A percentile compares a stretch with the other conserved stretches of the same genome.
These are phyloP conservation scores for Fusarium sp. DNA, from an alignment of 2,329 filamentous ascomycete genomes.

Conservation along the genomic window DNA sequence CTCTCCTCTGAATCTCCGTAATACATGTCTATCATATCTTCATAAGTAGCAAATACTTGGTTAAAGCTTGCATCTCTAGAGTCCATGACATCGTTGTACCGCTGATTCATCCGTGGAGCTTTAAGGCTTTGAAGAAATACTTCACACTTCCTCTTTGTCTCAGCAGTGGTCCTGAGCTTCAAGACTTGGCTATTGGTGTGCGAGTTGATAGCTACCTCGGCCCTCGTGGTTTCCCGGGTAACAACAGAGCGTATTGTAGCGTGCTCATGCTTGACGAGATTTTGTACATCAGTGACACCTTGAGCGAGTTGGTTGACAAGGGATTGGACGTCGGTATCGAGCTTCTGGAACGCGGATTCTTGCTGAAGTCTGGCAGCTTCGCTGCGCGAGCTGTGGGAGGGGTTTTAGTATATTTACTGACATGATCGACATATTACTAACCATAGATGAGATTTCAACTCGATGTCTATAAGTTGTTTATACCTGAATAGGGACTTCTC, in stretches of 20 bases:
- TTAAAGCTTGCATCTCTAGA: rapidly evolving
- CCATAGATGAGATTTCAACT: neutral
- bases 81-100: rapidly evolving
- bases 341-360: rapidly evolving
- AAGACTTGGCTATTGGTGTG: rapidly evolving
- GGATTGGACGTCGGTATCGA: neutral
- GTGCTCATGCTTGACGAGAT: neutral
- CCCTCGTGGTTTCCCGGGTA: rapidly evolving
- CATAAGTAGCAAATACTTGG: neutral
- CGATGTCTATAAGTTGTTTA: neutral
- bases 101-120: neutral
- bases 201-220: rapidly evolving
- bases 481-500: neutral
- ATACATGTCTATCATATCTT: rapidly evolving
- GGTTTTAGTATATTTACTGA: no score
- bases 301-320: neutral
- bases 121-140: neutral
- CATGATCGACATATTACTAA: neutral
- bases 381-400: neutral
- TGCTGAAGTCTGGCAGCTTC: neutral
- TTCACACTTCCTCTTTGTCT: rapidly evolving
- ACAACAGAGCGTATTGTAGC: rapidly evolving
- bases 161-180: rapidly evolving
- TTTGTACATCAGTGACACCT: rapidly evolving
- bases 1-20: rapidly evolving